A percentile compares a stretch with the other conserved stretches of the same genome.
phyloP scores from a whole-genome alignment of 2,329 filamentous ascomycete species.

The Penicillium thymicola region DNA sequence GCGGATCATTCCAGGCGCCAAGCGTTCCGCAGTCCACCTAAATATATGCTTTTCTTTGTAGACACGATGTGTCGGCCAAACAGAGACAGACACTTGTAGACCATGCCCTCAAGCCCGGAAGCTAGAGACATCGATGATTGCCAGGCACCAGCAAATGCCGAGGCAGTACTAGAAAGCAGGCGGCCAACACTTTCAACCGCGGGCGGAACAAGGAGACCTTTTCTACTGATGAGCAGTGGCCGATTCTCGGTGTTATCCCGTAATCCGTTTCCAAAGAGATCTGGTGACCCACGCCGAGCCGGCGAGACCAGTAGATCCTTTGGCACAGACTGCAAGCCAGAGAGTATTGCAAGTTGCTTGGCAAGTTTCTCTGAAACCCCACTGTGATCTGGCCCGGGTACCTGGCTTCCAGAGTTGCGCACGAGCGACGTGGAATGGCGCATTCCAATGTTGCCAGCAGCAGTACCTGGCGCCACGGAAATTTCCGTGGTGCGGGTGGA shows the following conservation, averaged over 20 bases:
- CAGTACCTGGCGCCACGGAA: neutral
- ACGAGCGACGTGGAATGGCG: neutral
- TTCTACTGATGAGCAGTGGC: neutral
- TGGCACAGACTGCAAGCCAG: neutral
- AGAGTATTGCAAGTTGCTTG: neutral
- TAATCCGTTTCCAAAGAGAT: neutral
- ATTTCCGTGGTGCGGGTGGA: neutral
- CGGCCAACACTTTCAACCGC: neutral
- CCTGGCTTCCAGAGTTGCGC: neutral
- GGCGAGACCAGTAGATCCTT: neutral
- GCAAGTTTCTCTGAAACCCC: neutral
- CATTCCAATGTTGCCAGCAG: neutral
- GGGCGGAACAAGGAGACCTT: neutral
- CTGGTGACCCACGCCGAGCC: neutral
- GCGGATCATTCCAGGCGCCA: neutral
- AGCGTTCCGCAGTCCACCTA: neutral
- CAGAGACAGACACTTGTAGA: slow-evolving; percentile 10
- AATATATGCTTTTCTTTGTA: slow-evolving; percentile 6
- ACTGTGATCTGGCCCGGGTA: neutral
- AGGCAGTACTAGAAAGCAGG: slow-evolving; percentile 5
- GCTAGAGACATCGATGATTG: slow-evolving; percentile 1
- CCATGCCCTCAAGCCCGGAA: slow-evolving; percentile 1
- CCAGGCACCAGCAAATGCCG: slow-evolving; percentile 6
- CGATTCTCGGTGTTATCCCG: neutral
- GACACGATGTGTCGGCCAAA: slow-evolving; percentile 10